Conservation (phyloP, 148 eudicot species). For the Chenopodium album region DNA sequence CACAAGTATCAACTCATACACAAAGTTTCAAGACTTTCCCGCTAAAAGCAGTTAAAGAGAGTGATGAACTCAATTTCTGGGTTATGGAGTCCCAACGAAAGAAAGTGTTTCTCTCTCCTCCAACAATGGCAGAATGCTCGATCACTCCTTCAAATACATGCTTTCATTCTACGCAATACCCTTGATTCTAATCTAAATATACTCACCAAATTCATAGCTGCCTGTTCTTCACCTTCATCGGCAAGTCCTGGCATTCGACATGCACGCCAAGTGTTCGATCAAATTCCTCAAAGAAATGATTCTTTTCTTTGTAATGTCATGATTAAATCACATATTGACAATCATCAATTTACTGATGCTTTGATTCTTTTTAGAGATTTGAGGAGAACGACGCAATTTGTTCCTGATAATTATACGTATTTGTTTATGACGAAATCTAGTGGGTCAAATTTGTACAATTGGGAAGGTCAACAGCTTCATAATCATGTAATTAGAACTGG, state of each 20-base stretch:
- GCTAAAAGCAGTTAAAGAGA: not conserved
- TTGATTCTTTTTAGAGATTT: slow-evolving; percentile 44
- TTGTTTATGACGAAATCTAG: slow-evolving; percentile 57
- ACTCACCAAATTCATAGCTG: slow-evolving; percentile 54
- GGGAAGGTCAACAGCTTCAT: slow-evolving; percentile 63
- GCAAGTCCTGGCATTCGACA: slow-evolving; percentile 24
- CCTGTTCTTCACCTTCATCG: slow-evolving; percentile 28
- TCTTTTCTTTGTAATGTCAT: slow-evolving; percentile 58
- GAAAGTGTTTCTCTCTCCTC: slow-evolving; percentile 51
- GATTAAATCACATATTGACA: slow-evolving; percentile 51
- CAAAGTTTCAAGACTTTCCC: not conserved
- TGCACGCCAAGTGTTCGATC: slow-evolving; percentile 71
- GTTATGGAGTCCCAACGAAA: slow-evolving; percentile 53
- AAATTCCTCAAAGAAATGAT: slow-evolving; percentile 40
- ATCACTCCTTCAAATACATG: slow-evolving; percentile 68
- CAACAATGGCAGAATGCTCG: slow-evolving; percentile 35
- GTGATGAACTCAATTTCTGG: slow-evolving; percentile 27
- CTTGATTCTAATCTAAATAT: slow-evolving; percentile 53
- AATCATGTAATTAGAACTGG: slow-evolving; percentile 54
- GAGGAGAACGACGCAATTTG: slow-evolving; percentile 39
- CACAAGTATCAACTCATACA: no score
- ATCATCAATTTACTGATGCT: slow-evolving; percentile 41
- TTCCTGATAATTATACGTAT: slow-evolving; percentile 63
- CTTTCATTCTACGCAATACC: slow-evolving; percentile 52
- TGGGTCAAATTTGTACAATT: slow-evolving; percentile 30